Conservation (phyloP, 163 green algal species). For the Dunaliella salina region DNA sequence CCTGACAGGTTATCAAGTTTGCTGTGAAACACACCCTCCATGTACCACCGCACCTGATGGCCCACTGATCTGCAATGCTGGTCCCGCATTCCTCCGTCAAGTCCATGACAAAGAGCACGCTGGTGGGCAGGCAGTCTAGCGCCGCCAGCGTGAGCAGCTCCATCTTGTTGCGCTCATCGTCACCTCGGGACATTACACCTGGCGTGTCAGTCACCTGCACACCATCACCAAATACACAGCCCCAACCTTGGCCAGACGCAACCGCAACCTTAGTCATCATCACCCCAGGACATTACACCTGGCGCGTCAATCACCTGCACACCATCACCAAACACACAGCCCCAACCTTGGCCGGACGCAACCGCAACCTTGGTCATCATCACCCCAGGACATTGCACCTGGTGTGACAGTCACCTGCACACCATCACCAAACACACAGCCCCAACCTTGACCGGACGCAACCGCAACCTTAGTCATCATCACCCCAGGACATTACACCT, state of each 20-base stretch:
- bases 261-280: too few relatives aligned
- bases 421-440: background rate
- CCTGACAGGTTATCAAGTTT: too few relatives aligned
- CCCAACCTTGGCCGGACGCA: too few relatives aligned
- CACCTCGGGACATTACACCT: constrained; percentile 77
- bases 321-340: background rate
- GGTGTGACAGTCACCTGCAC: constrained; percentile 91
- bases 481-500: constrained; percentile 76
- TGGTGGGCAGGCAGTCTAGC: constrained; percentile 81
- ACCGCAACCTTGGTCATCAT: too few relatives aligned
- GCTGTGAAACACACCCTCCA: too few relatives aligned
- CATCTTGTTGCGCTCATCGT: constrained; percentile 90
- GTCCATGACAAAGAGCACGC: constrained; percentile 88
- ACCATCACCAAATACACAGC: background rate
- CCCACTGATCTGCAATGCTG: constrained; percentile 76
- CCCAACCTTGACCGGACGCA: too few relatives aligned
- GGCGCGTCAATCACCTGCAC: constrained; percentile 91
- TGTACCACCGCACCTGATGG: constrained; percentile 33
- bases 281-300: constrained; percentile 76
- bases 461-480: too few relatives aligned
- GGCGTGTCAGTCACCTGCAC: constrained; percentile 91
- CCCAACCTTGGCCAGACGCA: too few relatives aligned
- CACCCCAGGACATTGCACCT: constrained; percentile 76
- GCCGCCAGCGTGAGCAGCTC: constrained; percentile 90
- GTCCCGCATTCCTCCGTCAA: constrained; percentile 89